Base-by-base conservation (phyloP, 2,329 filamentous ascomycete species). In the Cladosporium sp. region DNA sequence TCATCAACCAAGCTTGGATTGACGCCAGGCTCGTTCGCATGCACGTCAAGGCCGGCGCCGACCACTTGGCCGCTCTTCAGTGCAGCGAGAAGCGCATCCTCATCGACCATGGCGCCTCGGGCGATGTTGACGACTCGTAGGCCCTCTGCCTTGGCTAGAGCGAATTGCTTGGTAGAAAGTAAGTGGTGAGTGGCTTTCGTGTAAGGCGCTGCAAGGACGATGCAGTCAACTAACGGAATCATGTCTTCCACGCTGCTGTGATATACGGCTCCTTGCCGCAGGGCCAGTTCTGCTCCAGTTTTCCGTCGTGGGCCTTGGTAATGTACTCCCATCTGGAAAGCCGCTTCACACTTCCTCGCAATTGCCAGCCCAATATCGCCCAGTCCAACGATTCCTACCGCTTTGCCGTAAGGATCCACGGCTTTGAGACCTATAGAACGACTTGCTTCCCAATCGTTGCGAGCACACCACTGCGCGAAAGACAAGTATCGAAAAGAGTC, bases 271-370 rank as follows among this genome's bases (percentile, higher is more conserved):
- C 50, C 50, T 6, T 52, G 1, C 15, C 9, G 22, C 11, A 50
- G 28, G 2, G 25, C 12, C 9, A 15, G 9, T 30, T 50, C 45
- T 12, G 45, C 45, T 79, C 75, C 49, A 76, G 69, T 1, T 86
- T 72, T 69, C 88, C 85, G n/a, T 30, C 45, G n/a, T n/a, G 45
- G 45, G 2, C 45, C 45, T 36, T 50, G 45, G 67, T 81, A 77
- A 68, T 88, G 88, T 58, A 90, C 80, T 45, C 77, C 72, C 87
- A 90, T 90, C 43, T 82, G 84, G 63, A 89, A 87, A 0, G 82
- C 83, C 0, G 76, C 64, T n/a, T 73, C 71, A 0, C 80, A 81
- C 64, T 86, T 87, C 42, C 79, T 70, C 0, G 84, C 88, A 19
- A 90, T 79, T 4, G 65, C 65, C 22, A 66, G 64, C 0, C 75